phyloP scores from a whole-genome alignment of 2,329 filamentous ascomycete genomes.

The Fusarium tricinctum region DNA sequence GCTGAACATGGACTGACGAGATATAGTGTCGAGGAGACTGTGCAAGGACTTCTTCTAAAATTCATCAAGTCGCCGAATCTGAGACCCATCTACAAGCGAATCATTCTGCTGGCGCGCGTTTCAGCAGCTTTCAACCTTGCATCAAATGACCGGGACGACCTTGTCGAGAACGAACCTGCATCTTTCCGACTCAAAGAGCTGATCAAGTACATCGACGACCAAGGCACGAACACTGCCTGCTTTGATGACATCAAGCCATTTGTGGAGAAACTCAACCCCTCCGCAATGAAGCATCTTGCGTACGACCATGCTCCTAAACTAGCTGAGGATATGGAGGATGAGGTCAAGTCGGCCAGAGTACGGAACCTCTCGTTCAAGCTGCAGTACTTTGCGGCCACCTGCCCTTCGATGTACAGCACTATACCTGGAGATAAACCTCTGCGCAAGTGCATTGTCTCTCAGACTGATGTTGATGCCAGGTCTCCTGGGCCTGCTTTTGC shows the following conservation, averaged over 20 bases:
- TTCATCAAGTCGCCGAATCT: conserved; percentile 50
- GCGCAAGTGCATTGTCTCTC: conserved; percentile 48
- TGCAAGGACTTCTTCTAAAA: conserved; percentile 52
- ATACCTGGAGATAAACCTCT: conserved; percentile 38
- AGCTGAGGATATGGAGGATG: conserved; percentile 47
- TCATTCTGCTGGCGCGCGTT: conserved; percentile 57
- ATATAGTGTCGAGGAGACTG: conserved; percentile 46
- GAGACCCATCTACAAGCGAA: conserved; percentile 58
- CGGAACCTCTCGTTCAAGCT: conserved; percentile 59
- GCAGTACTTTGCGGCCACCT: conserved; percentile 61
- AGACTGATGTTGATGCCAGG: conserved; percentile 31
- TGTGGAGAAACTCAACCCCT: conserved; percentile 58
- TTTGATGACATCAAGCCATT: conserved; percentile 65
- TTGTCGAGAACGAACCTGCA: conserved; percentile 45
- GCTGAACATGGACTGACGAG: conserved; percentile 19
- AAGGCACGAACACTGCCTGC: conserved; percentile 56
- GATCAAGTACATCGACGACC: conserved; percentile 54
- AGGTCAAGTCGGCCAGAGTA: conserved; percentile 47
- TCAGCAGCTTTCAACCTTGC: conserved; percentile 56
- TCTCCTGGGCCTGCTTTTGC: conserved; percentile 46
- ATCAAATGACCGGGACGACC: conserved; percentile 50
- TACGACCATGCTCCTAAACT: conserved; percentile 55
- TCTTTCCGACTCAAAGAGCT: conserved; percentile 55
- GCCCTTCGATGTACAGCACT: conserved; percentile 47
- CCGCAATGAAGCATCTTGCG: conserved; percentile 59